Percentiles rank a stretch among this genome's conserved stretches.
Conservation (phyloP, 441 rosid species). For the Gossypium schwendimanii region DNA sequence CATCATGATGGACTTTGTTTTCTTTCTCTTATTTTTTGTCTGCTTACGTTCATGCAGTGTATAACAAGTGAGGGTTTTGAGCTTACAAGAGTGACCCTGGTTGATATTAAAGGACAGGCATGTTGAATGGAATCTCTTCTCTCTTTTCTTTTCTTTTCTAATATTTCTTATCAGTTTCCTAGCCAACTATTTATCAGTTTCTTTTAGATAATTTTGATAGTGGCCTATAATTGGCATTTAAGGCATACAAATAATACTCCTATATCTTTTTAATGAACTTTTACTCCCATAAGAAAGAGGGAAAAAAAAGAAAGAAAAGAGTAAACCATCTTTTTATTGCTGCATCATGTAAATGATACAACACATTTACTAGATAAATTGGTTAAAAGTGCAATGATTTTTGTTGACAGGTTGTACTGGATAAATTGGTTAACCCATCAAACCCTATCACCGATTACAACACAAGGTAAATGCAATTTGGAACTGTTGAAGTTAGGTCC, state of each 20-base stretch:
- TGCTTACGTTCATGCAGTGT: constrained; percentile 42
- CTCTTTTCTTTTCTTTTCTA: neutral
- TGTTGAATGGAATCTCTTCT: neutral
- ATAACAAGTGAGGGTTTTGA: constrained; percentile 77
- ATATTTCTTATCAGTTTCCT: neutral
- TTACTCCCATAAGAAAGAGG: neutral
- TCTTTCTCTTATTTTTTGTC: neutral
- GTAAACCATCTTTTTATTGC: neutral
- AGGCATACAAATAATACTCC: neutral
- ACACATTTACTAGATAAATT: neutral
- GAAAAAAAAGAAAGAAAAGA: neutral
- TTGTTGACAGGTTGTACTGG: constrained; percentile 64
- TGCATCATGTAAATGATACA: neutral
- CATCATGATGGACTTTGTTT: neutral
- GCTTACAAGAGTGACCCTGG: constrained; percentile 83
- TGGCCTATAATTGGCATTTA: constrained; percentile 1
- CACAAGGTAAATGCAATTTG: constrained; percentile 51
- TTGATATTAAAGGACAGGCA: constrained; percentile 82
- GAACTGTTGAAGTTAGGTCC: neutral
- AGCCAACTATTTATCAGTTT: neutral
- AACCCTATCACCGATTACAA: constrained; percentile 76
- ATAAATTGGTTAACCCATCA: constrained; percentile 81
- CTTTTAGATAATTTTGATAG: neutral
- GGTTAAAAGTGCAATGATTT: neutral
- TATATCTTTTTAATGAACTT: neutral